Evolutionary conservation across 495 filamentous ascomycete genomes (phyloP), one percentile per base, ranked within the genome.

Genomic region (Neurospora sp.): DNA sequence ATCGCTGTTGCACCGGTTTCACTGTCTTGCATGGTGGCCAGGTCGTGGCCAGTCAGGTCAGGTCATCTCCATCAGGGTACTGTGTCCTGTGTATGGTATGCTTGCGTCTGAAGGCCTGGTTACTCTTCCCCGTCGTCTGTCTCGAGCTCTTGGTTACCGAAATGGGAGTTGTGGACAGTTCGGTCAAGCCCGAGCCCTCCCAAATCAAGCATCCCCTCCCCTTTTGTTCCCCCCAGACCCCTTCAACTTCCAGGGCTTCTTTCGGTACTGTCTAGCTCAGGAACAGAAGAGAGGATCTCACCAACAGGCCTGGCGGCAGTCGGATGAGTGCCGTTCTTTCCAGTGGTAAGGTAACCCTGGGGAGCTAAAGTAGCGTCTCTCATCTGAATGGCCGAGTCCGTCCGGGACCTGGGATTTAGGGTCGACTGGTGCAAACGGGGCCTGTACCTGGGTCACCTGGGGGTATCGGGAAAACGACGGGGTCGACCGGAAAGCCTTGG

Each of bases 371-470:
- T 35, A 65, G 53, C 14, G 53, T 65, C 27, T 65, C 53, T 65
- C 27, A 35, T 37, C 53, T 65, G 27, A 65, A 65, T 65, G 53
- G 53, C 35, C 27, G 53, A 61, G 53, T 61, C 53, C 22, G 22
- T 61, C 48, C 48, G 48, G 48, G 53, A 35, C 53, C 27, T 65
- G 27, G 53, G 53, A 61, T 61, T 16, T 8, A 31, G 53, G 53
- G 53, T 65, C 53, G 27, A 65, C 27, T 65, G 27, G 27, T 65
- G 53, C 53, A 65, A 65, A 65, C 65, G 40, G 53, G 70, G 53
- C 71, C 71, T 75, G 53, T 35, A 61, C 27, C 53, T 65, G 53
- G 53, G 53, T 65, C 53, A 65, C 27, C 45, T 7, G 53, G 53
- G 48, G 53, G 53, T 61, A 65, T 35, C 27, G 53, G 53, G 17